These are phyloP conservation scores for Talaromyces sp. DNA, from an alignment of 2,329 filamentous ascomycete genomes.

Conservation along the genomic window DNA sequence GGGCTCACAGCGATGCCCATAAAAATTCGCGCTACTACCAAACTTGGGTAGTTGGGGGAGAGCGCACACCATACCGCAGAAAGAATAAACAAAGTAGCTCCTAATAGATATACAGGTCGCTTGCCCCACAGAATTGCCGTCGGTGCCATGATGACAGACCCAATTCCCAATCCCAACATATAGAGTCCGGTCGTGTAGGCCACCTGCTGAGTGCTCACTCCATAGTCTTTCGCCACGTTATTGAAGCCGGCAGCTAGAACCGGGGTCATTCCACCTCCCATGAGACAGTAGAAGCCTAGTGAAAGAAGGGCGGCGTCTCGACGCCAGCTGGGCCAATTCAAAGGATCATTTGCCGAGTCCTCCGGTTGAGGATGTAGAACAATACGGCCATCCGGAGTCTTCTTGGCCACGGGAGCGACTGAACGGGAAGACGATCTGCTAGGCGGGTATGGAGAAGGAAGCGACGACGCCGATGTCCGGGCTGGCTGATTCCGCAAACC, in stretches of 20 bases:
- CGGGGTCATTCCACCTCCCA: slow-evolving; percentile 89
- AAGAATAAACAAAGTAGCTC: slow-evolving; percentile 71
- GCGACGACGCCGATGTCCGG: slow-evolving; percentile 54
- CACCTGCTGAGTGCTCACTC: slow-evolving; percentile 67
- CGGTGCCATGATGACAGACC: slow-evolving; percentile 78
- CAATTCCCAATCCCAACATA: slow-evolving; percentile 88
- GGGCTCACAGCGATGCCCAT: slow-evolving; percentile 85
- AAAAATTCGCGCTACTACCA: slow-evolving; percentile 78
- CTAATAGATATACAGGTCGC: slow-evolving; percentile 78
- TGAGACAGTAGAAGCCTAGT: slow-evolving; percentile 86
- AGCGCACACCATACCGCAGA: slow-evolving; percentile 80
- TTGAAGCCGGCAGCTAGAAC: slow-evolving; percentile 86
- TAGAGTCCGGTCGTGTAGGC: slow-evolving; percentile 86
- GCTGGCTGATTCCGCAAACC: slow-evolving; percentile 62
- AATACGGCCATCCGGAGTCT: slow-evolving; percentile 74
- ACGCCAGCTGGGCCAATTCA: slow-evolving; percentile 85
- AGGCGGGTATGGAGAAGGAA: slow-evolving; percentile 44
- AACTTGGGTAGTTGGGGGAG: slow-evolving; percentile 75
- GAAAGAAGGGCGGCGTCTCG: slow-evolving; percentile 76
- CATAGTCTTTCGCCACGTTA: slow-evolving; percentile 65
- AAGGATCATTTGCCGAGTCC: slow-evolving; percentile 81
- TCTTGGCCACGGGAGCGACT: slow-evolving; percentile 57
- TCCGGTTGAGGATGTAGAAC: slow-evolving; percentile 91
- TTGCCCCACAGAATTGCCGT: slow-evolving; percentile 91
- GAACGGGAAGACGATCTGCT: slow-evolving; percentile 39